Evolutionary conservation across 345 rosid genomes (phyloP), one percentile per base, ranked within the genome.

Genomic region (Citrus trifoliata): DNA sequence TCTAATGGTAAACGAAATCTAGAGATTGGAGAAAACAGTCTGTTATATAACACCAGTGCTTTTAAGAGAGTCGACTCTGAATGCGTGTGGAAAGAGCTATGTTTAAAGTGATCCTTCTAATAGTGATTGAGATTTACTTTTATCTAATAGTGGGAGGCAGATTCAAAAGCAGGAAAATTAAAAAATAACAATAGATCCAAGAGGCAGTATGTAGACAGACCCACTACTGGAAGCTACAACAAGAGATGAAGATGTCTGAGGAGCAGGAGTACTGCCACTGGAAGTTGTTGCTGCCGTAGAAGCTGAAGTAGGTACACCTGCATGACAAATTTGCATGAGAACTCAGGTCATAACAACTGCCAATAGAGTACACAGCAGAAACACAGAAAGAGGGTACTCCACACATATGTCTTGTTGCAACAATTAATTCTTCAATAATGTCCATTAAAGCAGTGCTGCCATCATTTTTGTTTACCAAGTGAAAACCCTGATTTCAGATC

Each of bases 171-270:
- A 18, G 42, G 40, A 78, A 37, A 25, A 67, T 33, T 4, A 56
- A 33, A 81, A 40, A 4, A 70, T 25, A 58, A 33, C 18, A 38
- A 21, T 32, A 37, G 19, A 42, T 33, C 66, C 48, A 38, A 64
- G 42, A 76, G 21, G 75, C 78, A 71, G 25, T n/a, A 28, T 76
- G 85, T 94, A 63, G 76, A 94, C 99, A 68, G 80, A 94, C 99
- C 99, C 97, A 78, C 90, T 90, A 84, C 88, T 88, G 53, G 95
- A 87, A 82, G 94, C 83, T 74, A 85, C 90, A 72, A 82, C 83
- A 86, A 93, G 93, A 72, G 92, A 70, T 55, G 86, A 82, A 55
- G 90, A 74, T 61, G 90, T 77, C 80, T 87, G 97, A 56, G 89
- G 76, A 58, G 91, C 75, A 73, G 89, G 58, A 38, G 88, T 37